Evolutionary conservation across 257 asterid species (phyloP), one percentile per base, ranked within the genome.

Genomic region (Voacanga thouarsii): DNA sequence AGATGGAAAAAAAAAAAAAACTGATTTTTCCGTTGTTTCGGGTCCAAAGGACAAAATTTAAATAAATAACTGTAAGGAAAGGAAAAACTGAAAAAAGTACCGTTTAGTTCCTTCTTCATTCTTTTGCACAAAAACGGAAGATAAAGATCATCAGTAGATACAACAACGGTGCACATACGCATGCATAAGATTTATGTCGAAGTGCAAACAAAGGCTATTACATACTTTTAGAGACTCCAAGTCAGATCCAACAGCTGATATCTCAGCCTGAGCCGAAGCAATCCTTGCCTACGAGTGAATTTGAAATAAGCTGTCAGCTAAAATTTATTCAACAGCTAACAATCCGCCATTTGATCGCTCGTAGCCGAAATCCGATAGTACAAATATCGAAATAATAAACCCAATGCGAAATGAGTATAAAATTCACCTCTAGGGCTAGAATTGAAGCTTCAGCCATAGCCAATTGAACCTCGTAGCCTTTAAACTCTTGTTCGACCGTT

Each of bases 391-490:
- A 51, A 16, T 37, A 26, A 49, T 16, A 12, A 18, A 8, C 26
- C 24, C 30, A 14, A 26, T 18, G 28, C 23, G 28, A 72, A 79
- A 51, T 39, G n/a, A 70, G 57, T 7, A 55, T 53, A 33, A 81
- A 60, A 45, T 49, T 55, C 71, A 89, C 97, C 97, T 89, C 91
- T 73, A 87, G 80, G 77, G 90, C 82, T 88, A 86, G 89, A 72
- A 90, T 71, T 23, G 97, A 90, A 76, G 88, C 90, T 64, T 85
- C 92, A 78, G 51, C 87, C 85, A 89, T 84, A 71, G 89, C 80
- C 71, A 90, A 75, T 85, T 91, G 94, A 77, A 92, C 93, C 85
- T 91, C 97, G 76, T 83, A 88, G 77, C 94, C 91, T 81, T 84
- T 89, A 57, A 90, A 86, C 81, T 92, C 94, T 86, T 89, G 96